phyloP scores from a whole-genome alignment of 129 eudicot genomes.

The Flaveria brownii region DNA sequence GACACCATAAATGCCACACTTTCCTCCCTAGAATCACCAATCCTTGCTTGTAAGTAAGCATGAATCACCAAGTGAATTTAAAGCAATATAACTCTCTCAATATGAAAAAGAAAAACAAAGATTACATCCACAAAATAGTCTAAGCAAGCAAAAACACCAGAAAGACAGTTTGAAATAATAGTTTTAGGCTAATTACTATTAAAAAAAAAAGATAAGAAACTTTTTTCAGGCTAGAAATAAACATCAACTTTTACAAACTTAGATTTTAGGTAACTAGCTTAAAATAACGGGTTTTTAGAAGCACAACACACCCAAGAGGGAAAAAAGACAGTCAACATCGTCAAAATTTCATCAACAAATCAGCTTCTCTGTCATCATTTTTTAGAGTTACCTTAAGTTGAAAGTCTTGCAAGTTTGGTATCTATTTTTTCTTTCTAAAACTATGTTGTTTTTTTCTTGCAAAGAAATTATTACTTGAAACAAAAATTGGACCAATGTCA shows the following conservation, averaged over 20 bases:
- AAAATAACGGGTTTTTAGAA: neutral
- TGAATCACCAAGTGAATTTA: slow-evolving; percentile 12
- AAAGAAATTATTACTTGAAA: too few species aligned
- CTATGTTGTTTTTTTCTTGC: too few species aligned
- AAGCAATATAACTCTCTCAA: too few species aligned
- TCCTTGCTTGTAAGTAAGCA: slow-evolving; percentile 19
- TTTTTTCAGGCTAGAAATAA: too few species aligned
- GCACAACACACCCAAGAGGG: neutral
- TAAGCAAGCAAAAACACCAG: neutral
- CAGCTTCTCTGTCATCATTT: neutral
- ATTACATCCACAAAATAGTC: neutral
- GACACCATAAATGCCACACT: slow-evolving; percentile 89
- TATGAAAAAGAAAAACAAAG: neutral
- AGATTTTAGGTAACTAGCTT: neutral
- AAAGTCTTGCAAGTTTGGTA: too few species aligned
- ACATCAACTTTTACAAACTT: too few species aligned
- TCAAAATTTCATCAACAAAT: neutral
- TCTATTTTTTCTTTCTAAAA: too few species aligned
- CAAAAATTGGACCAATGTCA: too few species aligned
- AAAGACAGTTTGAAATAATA: neutral
- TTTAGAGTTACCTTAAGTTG: neutral
- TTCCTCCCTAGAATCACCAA: slow-evolving; percentile 64
- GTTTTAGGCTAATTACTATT: neutral
- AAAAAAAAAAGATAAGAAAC: too few species aligned
- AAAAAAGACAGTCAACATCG: neutral